phyloP scores from a whole-genome alignment of 176 grass and related monocot species.

The Microstegium vimineum region DNA sequence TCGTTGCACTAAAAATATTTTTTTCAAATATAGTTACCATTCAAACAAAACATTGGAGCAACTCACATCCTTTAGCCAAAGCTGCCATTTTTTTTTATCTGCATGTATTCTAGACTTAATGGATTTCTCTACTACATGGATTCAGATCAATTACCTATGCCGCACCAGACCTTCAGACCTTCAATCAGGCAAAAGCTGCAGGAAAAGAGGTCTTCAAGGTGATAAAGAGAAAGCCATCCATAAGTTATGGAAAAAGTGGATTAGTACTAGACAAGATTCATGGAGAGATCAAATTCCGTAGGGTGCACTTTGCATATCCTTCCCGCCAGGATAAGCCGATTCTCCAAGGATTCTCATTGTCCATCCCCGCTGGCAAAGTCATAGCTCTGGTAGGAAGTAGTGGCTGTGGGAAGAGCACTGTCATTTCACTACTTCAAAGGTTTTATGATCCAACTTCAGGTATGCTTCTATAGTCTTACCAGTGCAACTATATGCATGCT shows the following conservation, averaged over 20 bases:
- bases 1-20: not conserved
- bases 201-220: slow-evolving; percentile 41
- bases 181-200: slow-evolving; percentile 52
- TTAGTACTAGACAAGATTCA: slow-evolving; percentile 31
- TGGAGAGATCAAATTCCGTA: slow-evolving; percentile 35
- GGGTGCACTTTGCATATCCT: slow-evolving; percentile 55
- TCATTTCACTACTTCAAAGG: slow-evolving; percentile 52
- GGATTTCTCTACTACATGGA: slow-evolving; percentile 6
- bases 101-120: not conserved
- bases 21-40: not conserved
- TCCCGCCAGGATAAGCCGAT: slow-evolving; percentile 34
- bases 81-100: not conserved
- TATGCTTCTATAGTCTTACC: not conserved
- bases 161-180: slow-evolving; percentile 61
- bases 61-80: not conserved
- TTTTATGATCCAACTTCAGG: slow-evolving; percentile 53
- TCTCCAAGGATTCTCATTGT: slow-evolving; percentile 41
- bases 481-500: slow-evolving; percentile 1
- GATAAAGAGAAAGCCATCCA: slow-evolving; percentile 41
- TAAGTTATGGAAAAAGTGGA: slow-evolving; percentile 34
- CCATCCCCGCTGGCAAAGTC: slow-evolving; percentile 27
- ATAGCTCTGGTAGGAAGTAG: slow-evolving; percentile 54
- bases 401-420: slow-evolving; percentile 56
- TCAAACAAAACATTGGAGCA: not conserved
- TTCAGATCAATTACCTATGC: slow-evolving; percentile 66